Evolutionary conservation across 768 basidiomycete species (phyloP), one percentile per base, ranked within the genome.

Genomic region (Thelephora aurantiotincta): DNA sequence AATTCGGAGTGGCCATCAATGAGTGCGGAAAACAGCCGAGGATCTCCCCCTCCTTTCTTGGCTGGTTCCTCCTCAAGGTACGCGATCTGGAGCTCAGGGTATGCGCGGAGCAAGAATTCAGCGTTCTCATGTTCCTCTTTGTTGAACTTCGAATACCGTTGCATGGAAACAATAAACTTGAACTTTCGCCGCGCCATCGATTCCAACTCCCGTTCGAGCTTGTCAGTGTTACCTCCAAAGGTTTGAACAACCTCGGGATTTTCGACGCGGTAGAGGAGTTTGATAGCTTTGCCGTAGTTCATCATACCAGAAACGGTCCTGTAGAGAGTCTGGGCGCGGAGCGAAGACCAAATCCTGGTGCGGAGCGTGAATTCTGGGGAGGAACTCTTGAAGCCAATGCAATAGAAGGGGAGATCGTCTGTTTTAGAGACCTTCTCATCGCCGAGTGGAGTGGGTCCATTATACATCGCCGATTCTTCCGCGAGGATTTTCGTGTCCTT

Each of bases 251-350:
- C 88, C 64, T 99, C 96, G 6, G 96, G 96, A 67, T 98, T 98
- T 69, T 99, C 96, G 37, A 99, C 96, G 48, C 94, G 90, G 64
- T 98, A 94, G n/a, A 99, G 75, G 33, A 99, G 70, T 63, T 99
- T 99, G 78, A 99, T 98, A 11, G 96, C 96, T 70, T 99, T 99
- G 54, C 88, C 81, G 64, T 99, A 98, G 68, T 99, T 99, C 96
- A 98, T 98, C 89, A 99, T 97, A 45, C 96, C 96, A 33, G 96
- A 97, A 14, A 99, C 94, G 12, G 96, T 99, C 54, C 96, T 81
- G 62, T 99, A 98, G 16, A 99, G 77, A 1, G 96, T 99, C 69
- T 99, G 96, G 14, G 96, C 96, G 47, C 96, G 89, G 7, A 99
- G 77, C 5, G 94, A 97, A 7, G 96, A 93, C 96, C 96, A 99